These are phyloP conservation scores for Neofusicoccum cordaticola DNA, from an alignment of 2,329 filamentous ascomycete genomes.

Conservation along the genomic window DNA sequence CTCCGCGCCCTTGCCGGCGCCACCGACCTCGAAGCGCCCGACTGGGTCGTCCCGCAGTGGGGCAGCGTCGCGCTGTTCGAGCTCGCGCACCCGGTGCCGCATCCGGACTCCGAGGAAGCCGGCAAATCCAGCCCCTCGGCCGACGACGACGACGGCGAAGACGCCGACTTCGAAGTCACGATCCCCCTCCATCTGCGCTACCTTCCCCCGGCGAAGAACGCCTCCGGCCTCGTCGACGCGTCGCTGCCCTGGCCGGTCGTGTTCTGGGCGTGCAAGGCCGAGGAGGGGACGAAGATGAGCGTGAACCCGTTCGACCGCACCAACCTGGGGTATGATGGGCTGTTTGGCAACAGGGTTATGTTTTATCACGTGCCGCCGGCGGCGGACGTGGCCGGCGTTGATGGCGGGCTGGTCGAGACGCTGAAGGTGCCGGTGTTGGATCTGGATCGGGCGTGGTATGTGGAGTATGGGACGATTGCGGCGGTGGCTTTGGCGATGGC, in stretches of 20 bases:
- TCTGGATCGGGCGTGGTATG: slow-evolving; percentile 31
- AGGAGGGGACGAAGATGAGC: slow-evolving; percentile 64
- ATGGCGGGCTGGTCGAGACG: slow-evolving; percentile 27
- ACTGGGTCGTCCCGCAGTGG: slow-evolving; percentile 74
- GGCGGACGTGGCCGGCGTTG: not conserved
- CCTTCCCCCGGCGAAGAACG: slow-evolving; percentile 59
- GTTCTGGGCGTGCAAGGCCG: slow-evolving; percentile 83
- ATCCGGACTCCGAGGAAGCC: not conserved
- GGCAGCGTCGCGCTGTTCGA: slow-evolving; percentile 76
- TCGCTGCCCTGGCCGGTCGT: slow-evolving; percentile 77
- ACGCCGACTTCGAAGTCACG: slow-evolving; percentile 59
- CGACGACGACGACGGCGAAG: slow-evolving; percentile 22
- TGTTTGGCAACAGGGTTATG: slow-evolving; percentile 73
- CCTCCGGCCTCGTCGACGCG: slow-evolving; percentile 37
- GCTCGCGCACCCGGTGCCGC: slow-evolving; percentile 55
- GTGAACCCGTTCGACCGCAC: slow-evolving; percentile 80
- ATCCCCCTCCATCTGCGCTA: slow-evolving; percentile 88
- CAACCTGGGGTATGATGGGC: slow-evolving; percentile 80
- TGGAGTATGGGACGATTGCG: slow-evolving; percentile 43
- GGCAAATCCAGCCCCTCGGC: too few relatives aligned
- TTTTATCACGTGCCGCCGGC: slow-evolving; percentile 68
- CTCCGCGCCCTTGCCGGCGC: slow-evolving; percentile 69
- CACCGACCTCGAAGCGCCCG: slow-evolving; percentile 86
- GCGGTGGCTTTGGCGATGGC: slow-evolving; percentile 44
- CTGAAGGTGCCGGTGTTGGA: slow-evolving; percentile 45